Base-by-base conservation (phyloP, 2,329 filamentous ascomycete genomes). In the Teratosphaeria viscida region DNA sequence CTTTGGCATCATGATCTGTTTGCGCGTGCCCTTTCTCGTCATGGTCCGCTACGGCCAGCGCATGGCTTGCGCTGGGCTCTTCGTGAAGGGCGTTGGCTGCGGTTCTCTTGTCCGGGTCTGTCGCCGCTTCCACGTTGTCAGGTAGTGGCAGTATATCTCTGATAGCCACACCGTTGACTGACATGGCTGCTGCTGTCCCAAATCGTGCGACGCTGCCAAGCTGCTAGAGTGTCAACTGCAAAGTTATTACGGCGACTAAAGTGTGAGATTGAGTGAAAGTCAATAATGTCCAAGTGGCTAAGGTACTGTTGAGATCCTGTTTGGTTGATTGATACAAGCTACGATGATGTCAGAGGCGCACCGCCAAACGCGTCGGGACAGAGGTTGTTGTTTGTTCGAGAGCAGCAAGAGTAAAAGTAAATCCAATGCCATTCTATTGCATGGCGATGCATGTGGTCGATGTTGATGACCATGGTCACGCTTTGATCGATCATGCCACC, bases 1-100 rank as follows among this genome's bases (percentile, higher is more conserved):
- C 84, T 39, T 77, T 68, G 16, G 69, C 72, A 65, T 78, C 55
- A 47, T 56, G 55, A 23, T 32, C 75, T 8, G 63, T 64, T 66
- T 79, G 77, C 1, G 75, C 77, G 29, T 71, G 60, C 73, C 80
- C 79, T 66, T 74, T 76, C 61, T 77, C 71, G 6, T 78, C 76
- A 57, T 80, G 76, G 12, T 77, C 74, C 11, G 70, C 71, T 61
- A 75, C 67, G 16, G 78, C 78, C 57, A 80, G 71, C 6, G 75
- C 74, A 71, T 80, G 78, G 66, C 76, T 79, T 32, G 72, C 72
- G 5, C 77, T 79, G 11, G 78, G 74, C 54, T 74, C 66, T 57
- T 79, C 74, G 23, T 66, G 66, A 56, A 79, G 58, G 7, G 74
- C 63, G 23, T 65, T 64, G 7, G 69, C 60, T 5, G 59, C 37